These are phyloP conservation scores for Syzygium syzygioides DNA, from an alignment of 441 rosid genomes.

Conservation along the genomic window DNA sequence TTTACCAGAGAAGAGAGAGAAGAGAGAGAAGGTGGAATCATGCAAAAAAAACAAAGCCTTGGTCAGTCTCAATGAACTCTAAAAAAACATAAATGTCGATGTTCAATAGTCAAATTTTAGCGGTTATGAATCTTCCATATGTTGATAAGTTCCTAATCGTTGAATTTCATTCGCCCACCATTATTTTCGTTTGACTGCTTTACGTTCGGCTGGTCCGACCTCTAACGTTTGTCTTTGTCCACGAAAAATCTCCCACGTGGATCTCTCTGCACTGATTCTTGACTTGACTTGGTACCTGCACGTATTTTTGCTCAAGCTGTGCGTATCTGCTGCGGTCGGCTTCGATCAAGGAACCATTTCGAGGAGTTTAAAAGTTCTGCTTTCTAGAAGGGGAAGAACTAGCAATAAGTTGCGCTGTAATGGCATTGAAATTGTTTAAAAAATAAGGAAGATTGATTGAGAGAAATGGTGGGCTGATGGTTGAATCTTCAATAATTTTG, in stretches of 20 bases:
- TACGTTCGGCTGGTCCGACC: background rate
- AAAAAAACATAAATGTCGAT: background rate
- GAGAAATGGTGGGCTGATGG: background rate
- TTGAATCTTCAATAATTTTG: background rate
- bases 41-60: background rate
- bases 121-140: background rate
- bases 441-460: background rate
- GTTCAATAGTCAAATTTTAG: background rate
- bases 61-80: background rate
- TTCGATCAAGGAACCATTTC: background rate
- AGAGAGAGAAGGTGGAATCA: background rate
- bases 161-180: background rate
- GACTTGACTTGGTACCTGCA: background rate
- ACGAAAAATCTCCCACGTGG: slow-evolving; percentile 9
- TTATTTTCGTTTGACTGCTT: background rate
- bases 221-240: background rate
- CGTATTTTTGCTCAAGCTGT: background rate
- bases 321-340: background rate
- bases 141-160: background rate
- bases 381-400: background rate
- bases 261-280: background rate
- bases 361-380: background rate
- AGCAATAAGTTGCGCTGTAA: background rate
- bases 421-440: background rate
- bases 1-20: slow-evolving; percentile 6